A percentile compares a stretch with the other conserved stretches of the same genome.
Evolutionary conservation across 176 grass and related monocot genomes (phyloP).

Genomic region (Hsuehochloa calcarea): DNA sequence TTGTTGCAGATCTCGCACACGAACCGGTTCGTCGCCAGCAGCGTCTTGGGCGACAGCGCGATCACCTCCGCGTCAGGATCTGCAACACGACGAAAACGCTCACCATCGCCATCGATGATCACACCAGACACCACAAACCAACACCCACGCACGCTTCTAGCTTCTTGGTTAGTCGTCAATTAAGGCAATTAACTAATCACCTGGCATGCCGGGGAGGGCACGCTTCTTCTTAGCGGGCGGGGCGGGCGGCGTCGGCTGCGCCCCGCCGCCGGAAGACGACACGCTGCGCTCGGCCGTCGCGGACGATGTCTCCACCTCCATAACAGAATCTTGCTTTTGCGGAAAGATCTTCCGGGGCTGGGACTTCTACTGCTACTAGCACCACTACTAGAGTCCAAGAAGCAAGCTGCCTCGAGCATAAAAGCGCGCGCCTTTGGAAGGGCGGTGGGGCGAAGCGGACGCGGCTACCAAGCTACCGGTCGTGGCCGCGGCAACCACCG

Average conservation of each 20-base stretch:
- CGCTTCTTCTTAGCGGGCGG: constrained; percentile 87
- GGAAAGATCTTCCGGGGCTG: not conserved
- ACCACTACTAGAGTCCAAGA: constrained; percentile 19
- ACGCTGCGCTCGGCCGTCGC: constrained; percentile 50
- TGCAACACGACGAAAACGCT: constrained; percentile 27
- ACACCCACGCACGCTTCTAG: not conserved
- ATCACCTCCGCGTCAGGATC: constrained; percentile 98
- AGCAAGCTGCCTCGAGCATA: constrained; percentile 32
- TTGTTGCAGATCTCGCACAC: constrained; percentile 99
- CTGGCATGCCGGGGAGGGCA: constrained; percentile 96
- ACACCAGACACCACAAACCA: not conserved
- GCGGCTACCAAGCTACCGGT: constrained; percentile 36
- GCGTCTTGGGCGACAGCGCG: constrained; percentile 92
- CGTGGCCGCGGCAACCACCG: constrained; percentile 39
- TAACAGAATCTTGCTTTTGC: constrained; percentile 25
- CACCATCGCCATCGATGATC: constrained; percentile 5
- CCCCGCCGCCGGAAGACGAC: constrained; percentile 62
- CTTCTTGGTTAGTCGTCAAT: not conserved
- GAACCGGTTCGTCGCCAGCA: constrained; percentile 91
- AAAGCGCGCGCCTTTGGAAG: not conserved
- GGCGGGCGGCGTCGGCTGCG: constrained; percentile 19
- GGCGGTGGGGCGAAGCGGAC: not conserved
- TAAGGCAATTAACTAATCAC: constrained; percentile 30
- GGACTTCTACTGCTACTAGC: not conserved
- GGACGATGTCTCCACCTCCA: constrained; percentile 72